Evolutionary conservation across 2,329 filamentous ascomycete genomes (phyloP).

Genomic region (Penicillium sp.): DNA sequence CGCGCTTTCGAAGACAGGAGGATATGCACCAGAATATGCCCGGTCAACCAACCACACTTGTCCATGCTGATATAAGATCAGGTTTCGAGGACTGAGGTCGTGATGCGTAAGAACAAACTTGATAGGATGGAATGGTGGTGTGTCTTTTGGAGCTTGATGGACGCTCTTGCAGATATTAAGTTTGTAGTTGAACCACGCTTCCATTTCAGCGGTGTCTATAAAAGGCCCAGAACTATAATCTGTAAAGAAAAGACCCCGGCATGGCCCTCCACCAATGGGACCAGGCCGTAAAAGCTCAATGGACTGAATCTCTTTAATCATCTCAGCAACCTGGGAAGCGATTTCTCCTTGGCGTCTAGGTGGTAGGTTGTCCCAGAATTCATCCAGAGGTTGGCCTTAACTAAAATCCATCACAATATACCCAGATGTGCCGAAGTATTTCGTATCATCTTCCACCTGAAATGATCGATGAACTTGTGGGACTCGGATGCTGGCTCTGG

Average conservation of each 20-base stretch:
- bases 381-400: no score
- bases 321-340: no score
- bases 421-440: no score
- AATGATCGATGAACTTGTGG: no score
- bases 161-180: constrained; percentile 23
- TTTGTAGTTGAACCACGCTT: constrained; percentile 31
- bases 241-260: constrained; percentile 16
- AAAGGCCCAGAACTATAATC: constrained; percentile 27
- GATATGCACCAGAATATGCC: constrained; percentile 25
- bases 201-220: constrained; percentile 14
- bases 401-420: no score
- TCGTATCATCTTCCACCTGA: no score
- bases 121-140: constrained; percentile 15
- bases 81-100: constrained; percentile 25
- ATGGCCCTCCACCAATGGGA: no score
- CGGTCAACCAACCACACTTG: constrained; percentile 19
- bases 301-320: no score
- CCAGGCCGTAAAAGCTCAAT: no score
- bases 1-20: constrained; percentile 21
- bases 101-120: constrained; percentile 21
- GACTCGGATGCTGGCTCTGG: no score
- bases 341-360: no score
- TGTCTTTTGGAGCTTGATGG: constrained; percentile 14
- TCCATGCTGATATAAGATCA: constrained; percentile 17
- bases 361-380: no score